Evolutionary conservation across 345 rosid genomes (phyloP).

Genomic region (Hibiscus trionum): DNA sequence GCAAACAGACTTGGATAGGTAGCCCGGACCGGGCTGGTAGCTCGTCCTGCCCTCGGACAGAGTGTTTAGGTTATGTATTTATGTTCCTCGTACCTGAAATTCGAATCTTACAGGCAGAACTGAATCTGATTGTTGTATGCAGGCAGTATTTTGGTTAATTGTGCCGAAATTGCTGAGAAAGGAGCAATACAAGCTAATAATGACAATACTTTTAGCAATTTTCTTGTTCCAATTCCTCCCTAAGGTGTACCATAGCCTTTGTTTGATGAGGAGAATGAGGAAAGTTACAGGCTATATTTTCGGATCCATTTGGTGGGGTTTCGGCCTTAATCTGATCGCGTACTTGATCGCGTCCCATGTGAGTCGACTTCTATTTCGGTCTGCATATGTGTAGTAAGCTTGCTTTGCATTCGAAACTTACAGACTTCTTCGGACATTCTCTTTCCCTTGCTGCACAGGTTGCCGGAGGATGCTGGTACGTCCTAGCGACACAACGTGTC

Average conservation of each 20-base stretch:
- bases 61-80: no score
- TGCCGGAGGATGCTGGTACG: constrained; percentile 94
- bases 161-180: constrained; percentile 33
- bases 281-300: constrained; percentile 90
- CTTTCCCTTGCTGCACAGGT: constrained; percentile 31
- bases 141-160: constrained; percentile 35
- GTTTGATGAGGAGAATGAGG: constrained; percentile 68
- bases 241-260: constrained; percentile 77
- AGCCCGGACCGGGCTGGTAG: no score
- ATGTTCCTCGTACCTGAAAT: no score
- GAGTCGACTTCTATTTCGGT: constrained; percentile 6
- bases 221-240: constrained; percentile 57
- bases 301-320: constrained; percentile 98
- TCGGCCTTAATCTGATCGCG: constrained; percentile 80
- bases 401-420: not conserved
- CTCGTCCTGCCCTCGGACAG: no score
- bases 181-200: constrained; percentile 27
- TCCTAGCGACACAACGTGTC: constrained; percentile 71
- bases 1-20: no score
- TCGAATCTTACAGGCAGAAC: no score
- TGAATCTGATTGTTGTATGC: constrained; percentile 1
- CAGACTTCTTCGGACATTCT: not conserved
- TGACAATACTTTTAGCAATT: constrained; percentile 22
- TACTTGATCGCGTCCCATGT: constrained; percentile 92
- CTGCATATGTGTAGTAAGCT: not conserved